Evolutionary conservation across 352 stramenopile species (phyloP).

Genomic region (Pythium myriotylum): DNA sequence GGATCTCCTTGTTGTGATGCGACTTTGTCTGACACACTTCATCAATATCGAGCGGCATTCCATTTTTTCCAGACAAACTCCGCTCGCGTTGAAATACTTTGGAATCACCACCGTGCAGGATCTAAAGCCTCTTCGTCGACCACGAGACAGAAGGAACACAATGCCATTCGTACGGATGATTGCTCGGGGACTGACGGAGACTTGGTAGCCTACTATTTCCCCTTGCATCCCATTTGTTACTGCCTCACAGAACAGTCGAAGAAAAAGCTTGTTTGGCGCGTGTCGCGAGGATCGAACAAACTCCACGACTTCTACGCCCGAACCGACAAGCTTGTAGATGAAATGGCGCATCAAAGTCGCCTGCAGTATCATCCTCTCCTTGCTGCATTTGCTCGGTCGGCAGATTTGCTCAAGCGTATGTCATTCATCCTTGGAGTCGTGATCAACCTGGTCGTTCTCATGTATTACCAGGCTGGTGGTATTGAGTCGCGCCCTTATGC

Average conservation of each 20-base stretch:
- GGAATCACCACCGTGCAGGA: constrained; percentile 40
- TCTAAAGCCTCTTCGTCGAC: too few relatives aligned
- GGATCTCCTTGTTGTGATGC: background rate
- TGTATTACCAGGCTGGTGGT: constrained; percentile 61
- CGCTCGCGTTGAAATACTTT: constrained; percentile 69
- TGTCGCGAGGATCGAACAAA: constrained; percentile 60
- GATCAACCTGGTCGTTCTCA: constrained; percentile 62
- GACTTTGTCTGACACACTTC: background rate
- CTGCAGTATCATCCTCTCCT: constrained; percentile 2
- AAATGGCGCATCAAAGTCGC: constrained; percentile 72
- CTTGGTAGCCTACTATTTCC: constrained; percentile 73
- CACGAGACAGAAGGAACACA: too few relatives aligned
- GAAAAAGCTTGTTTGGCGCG: constrained; percentile 67
- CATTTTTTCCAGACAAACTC: constrained; percentile 70
- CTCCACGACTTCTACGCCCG: constrained; percentile 68
- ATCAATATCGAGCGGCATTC: constrained; percentile 50
- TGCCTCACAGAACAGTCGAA: constrained; percentile 75
- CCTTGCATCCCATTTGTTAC: constrained; percentile 74
- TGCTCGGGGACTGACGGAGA: too few relatives aligned
- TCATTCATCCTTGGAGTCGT: constrained; percentile 53
- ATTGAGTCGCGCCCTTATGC: constrained; percentile 60
- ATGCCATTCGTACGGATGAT: too few relatives aligned
- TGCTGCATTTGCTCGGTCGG: constrained; percentile 34
- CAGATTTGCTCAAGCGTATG: constrained; percentile 48
- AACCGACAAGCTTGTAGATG: constrained; percentile 68